A percentile compares a stretch with the other conserved stretches of the same genome.
phyloP scores from a whole-genome alignment of 2,329 filamentous ascomycete genomes.

The Stemphylium lycopersici region DNA sequence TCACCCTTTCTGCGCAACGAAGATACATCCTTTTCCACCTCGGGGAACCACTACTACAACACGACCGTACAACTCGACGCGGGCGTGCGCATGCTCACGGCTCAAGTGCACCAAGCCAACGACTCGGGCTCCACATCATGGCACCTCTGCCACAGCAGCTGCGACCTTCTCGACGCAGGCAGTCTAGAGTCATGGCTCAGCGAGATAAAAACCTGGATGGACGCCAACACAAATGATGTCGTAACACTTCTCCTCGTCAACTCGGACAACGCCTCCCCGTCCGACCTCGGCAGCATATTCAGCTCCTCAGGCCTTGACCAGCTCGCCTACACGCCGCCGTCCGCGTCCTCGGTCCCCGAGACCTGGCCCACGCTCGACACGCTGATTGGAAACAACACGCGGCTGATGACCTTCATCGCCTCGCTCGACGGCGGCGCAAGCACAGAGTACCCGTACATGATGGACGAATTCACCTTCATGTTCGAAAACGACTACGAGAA shows the following conservation, averaged over 20 bases:
- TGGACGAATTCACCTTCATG: constrained; percentile 68
- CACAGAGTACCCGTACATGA: constrained; percentile 60
- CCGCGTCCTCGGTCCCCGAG: constrained; percentile 55
- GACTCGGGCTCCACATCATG: constrained; percentile 52
- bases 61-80: constrained; percentile 72
- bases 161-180: constrained; percentile 72
- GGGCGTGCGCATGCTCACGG: constrained; percentile 73
- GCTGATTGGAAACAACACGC: constrained; percentile 68
- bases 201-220: constrained; percentile 71
- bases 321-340: constrained; percentile 59
- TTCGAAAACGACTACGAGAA: constrained; percentile 78
- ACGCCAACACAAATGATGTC: constrained; percentile 72
- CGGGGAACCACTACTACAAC: constrained; percentile 77
- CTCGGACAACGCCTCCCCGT: constrained; percentile 63
- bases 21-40: constrained; percentile 65
- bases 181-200: constrained; percentile 67
- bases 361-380: constrained; percentile 74
- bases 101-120: constrained; percentile 71
- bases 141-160: constrained; percentile 73
- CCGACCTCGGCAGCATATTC: constrained; percentile 60
- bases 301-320: constrained; percentile 61
- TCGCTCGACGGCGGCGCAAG: constrained; percentile 45
- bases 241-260: constrained; percentile 78
- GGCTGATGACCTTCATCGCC: constrained; percentile 73
- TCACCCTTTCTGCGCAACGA: constrained; percentile 72